Conservation (phyloP, 768 basidiomycete species). For the Naematelia encephala region DNA sequence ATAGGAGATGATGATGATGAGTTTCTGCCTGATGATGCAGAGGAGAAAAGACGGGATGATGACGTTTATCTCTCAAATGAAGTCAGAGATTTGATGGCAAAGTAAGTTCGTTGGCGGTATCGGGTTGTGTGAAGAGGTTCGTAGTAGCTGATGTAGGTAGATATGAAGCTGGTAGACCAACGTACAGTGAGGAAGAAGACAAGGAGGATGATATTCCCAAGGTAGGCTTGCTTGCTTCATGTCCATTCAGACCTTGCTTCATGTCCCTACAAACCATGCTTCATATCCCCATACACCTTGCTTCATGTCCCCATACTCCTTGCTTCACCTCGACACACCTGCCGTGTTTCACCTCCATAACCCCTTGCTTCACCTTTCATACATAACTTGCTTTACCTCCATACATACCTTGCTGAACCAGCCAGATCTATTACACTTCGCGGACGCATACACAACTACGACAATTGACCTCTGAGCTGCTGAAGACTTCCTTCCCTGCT, state of each 20-base stretch:
- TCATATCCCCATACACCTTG: not conserved
- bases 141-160: constrained; percentile 14
- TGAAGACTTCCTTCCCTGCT: constrained; percentile 60
- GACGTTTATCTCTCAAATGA: constrained; percentile 68
- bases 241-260: too few relatives aligned
- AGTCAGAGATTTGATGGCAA: constrained; percentile 73
- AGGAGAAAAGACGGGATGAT: constrained; percentile 53
- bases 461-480: constrained; percentile 81
- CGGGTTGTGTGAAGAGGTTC: constrained; percentile 10
- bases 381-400: too few relatives aligned
- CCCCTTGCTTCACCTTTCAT: too few relatives aligned
- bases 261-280: not conserved
- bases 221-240: too few relatives aligned
- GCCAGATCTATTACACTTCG: constrained; percentile 80
- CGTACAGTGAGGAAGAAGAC: constrained; percentile 23
- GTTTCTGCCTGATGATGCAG: constrained; percentile 67
- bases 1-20: constrained; percentile 59
- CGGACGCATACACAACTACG: constrained; percentile 93
- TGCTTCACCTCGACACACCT: too few relatives aligned
- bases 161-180: constrained; percentile 32
- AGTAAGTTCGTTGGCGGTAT: constrained; percentile 55
- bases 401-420: constrained; percentile 2
- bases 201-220: constrained; percentile 48
- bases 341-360: too few relatives aligned
- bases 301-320: not conserved